Percentiles rank a stretch among this genome's conserved stretches.
Conservation (phyloP, 352 stramenopile genomes). For the Saprolegnia parasitica region DNA sequence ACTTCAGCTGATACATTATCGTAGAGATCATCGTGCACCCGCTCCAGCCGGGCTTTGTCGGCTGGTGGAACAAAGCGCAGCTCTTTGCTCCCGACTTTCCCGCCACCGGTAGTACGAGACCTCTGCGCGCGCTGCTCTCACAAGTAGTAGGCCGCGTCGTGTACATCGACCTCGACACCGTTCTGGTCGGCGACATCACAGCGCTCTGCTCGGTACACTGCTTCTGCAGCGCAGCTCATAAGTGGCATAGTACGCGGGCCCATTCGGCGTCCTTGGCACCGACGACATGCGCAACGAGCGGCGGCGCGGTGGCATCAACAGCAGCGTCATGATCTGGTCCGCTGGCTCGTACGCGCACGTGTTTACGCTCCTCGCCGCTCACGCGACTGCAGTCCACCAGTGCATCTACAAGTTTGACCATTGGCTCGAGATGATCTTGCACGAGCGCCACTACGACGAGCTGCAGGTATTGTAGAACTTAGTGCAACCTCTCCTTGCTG, state of each 20-base stretch:
- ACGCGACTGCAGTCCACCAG: constrained; percentile 39
- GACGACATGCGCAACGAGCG: constrained; percentile 68
- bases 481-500: constrained; percentile 41
- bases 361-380: constrained; percentile 38
- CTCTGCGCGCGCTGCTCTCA: neutral
- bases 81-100: constrained; percentile 43
- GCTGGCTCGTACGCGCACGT: constrained; percentile 26
- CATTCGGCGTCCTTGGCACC: constrained; percentile 47
- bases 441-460: neutral
- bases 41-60: constrained; percentile 39
- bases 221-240: neutral
- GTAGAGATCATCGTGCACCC: constrained; percentile 34
- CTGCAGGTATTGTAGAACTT: constrained; percentile 1
- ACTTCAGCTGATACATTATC: too few relatives aligned
- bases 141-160: constrained; percentile 33
- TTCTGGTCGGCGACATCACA: constrained; percentile 46
- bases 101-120: neutral
- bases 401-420: constrained; percentile 87
- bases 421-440: constrained; percentile 44
- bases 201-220: neutral
- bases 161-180: constrained; percentile 78
- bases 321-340: constrained; percentile 62
- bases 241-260: constrained; percentile 19
- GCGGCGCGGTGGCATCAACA: constrained; percentile 60
- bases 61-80: constrained; percentile 83